Percentiles rank a stretch among this genome's conserved stretches.
These are phyloP conservation scores for Stellera chamaejasme DNA, from an alignment of 345 rosid species.

Conservation along the genomic window DNA sequence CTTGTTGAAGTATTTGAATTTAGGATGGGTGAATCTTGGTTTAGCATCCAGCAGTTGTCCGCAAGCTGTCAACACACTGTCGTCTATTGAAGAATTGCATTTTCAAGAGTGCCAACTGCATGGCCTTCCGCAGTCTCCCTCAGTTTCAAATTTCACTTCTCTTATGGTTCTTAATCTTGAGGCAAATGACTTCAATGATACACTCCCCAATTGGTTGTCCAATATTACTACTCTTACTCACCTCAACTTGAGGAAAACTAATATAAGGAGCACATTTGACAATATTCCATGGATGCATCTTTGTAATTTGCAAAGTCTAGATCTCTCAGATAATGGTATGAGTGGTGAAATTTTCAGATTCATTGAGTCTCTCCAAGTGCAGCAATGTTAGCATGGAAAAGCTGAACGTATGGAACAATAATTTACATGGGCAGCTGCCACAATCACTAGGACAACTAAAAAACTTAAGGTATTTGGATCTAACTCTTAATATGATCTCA, in stretches of 20 bases:
- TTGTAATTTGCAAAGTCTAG: conserved; percentile 4
- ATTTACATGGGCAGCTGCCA: not conserved
- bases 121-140: conserved; percentile 10
- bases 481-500: not conserved
- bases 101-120: conserved; percentile 16
- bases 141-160: conserved; percentile 14
- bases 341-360: not conserved
- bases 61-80: conserved; percentile 15
- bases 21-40: conserved; percentile 16
- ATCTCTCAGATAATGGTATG: conserved; percentile 2
- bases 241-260: not conserved
- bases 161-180: conserved; percentile 23
- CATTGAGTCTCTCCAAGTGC: conserved; percentile 4
- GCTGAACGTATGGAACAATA: not conserved
- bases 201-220: conserved; percentile 18
- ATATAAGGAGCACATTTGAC: no score
- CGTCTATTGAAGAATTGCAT: conserved; percentile 25
- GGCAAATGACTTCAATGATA: conserved; percentile 18
- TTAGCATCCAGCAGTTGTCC: conserved; percentile 16
- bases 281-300: not conserved
- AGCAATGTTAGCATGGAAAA: not conserved
- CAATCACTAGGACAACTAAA: no score
- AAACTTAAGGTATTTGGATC: no score
- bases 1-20: conserved; percentile 12
- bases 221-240: conserved; percentile 10